These are phyloP conservation scores for Jaminaea rosea DNA, from an alignment of 1,284 basidiomycete species.

Conservation along the genomic window DNA sequence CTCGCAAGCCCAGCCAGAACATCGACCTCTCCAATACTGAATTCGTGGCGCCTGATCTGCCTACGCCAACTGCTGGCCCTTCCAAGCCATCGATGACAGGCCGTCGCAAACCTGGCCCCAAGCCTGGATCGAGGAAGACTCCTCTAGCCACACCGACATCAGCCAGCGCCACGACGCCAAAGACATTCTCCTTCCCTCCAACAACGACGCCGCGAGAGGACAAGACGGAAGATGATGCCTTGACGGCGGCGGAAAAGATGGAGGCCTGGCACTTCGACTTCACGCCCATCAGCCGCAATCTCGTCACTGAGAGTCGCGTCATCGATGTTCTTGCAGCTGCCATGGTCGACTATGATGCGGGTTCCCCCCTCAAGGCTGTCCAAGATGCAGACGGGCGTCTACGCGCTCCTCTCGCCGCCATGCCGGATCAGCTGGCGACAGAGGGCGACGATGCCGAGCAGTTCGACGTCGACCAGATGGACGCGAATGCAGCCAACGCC, in stretches of 20 bases:
- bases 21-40: conserved; percentile 24
- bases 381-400: neutral
- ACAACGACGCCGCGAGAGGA: neutral
- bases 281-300: conserved; percentile 32
- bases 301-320: conserved; percentile 20
- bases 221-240: neutral
- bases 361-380: conserved; percentile 16
- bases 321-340: conserved; percentile 16
- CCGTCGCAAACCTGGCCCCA: neutral
- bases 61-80: neutral
- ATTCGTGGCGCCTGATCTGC: conserved; percentile 8
- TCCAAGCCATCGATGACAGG: neutral
- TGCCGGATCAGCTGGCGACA: no score
- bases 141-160: neutral
- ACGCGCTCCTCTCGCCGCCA: neutral
- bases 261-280: conserved; percentile 45
- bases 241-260: conserved; percentile 17
- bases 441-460: no score
- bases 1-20: conserved; percentile 25
- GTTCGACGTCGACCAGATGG: no score
- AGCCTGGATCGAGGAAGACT: neutral
- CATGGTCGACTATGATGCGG: conserved; percentile 23
- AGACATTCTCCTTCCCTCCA: neutral
- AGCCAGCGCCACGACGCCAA: neutral
- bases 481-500: no score